These are phyloP conservation scores for Sugiyamaella paludigena DNA, from an alignment of 1,139 yeast genomes.

Conservation along the genomic window DNA sequence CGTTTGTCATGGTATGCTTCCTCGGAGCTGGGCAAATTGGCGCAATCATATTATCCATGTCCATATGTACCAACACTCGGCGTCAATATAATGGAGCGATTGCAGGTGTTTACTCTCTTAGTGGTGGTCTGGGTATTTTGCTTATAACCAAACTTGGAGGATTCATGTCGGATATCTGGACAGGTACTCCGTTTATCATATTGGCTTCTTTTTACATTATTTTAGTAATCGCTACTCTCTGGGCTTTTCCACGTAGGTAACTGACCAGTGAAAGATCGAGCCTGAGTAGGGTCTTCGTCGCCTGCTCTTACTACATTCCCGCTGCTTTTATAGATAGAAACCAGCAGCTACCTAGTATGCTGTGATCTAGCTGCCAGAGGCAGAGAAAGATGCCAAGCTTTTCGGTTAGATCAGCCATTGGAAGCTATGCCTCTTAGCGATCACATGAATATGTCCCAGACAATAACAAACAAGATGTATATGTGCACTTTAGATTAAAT, in stretches of 20 bases:
- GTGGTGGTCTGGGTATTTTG: conserved; percentile 70
- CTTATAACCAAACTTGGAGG: conserved; percentile 63
- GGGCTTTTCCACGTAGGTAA: conserved; percentile 9
- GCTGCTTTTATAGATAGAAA: no score
- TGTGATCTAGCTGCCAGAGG: no score
- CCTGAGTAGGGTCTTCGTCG: no score
- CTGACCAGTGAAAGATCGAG: no score
- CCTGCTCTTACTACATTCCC: no score
- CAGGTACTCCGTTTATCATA: conserved; percentile 58
- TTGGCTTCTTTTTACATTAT: conserved; percentile 47
- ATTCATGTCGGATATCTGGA: conserved; percentile 54
- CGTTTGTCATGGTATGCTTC: conserved; percentile 40
- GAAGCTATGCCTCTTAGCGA: no score
- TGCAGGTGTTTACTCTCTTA: conserved; percentile 63
- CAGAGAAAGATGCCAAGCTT: no score
- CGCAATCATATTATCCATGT: conserved; percentile 52
- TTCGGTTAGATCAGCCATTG: no score
- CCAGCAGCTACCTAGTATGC: no score
- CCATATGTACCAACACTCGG: conserved; percentile 45
- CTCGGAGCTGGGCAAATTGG: conserved; percentile 59
- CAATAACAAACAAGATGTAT: no score
- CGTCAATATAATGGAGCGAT: conserved; percentile 56
- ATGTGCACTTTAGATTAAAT: neutral
- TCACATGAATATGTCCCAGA: no score
- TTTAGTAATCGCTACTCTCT: conserved; percentile 35